These are phyloP conservation scores for Chytriomyces sp. DNA, from an alignment of 192 early-diverging fungal genomes.

Conservation along the genomic window DNA sequence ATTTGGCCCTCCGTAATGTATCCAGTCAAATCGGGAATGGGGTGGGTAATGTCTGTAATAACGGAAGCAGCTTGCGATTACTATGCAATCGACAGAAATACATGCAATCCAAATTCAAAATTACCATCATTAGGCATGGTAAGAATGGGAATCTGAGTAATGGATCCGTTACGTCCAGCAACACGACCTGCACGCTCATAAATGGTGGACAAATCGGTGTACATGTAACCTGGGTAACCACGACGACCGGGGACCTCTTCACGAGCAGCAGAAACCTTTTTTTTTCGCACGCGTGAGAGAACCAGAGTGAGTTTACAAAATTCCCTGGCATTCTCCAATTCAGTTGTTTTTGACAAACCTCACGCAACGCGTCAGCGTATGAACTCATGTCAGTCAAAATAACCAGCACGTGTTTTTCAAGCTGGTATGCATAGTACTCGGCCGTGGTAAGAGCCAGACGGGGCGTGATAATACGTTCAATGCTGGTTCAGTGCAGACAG, in stretches of 20 bases:
- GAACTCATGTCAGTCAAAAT: slow-evolving; percentile 99
- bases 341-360: slow-evolving; percentile 53
- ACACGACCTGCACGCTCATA: slow-evolving; percentile 99
- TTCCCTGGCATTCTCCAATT: slow-evolving; percentile 14
- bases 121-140: slow-evolving; percentile 99
- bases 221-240: slow-evolving; percentile 99
- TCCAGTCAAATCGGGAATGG: slow-evolving; percentile 99
- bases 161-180: slow-evolving; percentile 94
- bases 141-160: slow-evolving; percentile 99
- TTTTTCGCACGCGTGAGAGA: background rate
- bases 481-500: slow-evolving; percentile 54
- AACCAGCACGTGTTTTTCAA: slow-evolving; percentile 98
- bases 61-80: background rate
- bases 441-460: slow-evolving; percentile 97
- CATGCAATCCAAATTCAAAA: background rate
- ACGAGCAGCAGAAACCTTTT: slow-evolving; percentile 94
- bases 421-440: slow-evolving; percentile 99
- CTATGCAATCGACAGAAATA: background rate
- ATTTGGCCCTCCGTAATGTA: slow-evolving; percentile 99
- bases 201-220: slow-evolving; percentile 99
- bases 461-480: slow-evolving; percentile 99
- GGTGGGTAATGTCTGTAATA: slow-evolving; percentile 92
- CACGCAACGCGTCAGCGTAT: slow-evolving; percentile 99
- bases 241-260: slow-evolving; percentile 99
- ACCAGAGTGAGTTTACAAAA: slow-evolving; percentile 6